Evolutionary conservation across 2,329 filamentous ascomycete genomes (phyloP).

Genomic region (Fusarium heterosporum): DNA sequence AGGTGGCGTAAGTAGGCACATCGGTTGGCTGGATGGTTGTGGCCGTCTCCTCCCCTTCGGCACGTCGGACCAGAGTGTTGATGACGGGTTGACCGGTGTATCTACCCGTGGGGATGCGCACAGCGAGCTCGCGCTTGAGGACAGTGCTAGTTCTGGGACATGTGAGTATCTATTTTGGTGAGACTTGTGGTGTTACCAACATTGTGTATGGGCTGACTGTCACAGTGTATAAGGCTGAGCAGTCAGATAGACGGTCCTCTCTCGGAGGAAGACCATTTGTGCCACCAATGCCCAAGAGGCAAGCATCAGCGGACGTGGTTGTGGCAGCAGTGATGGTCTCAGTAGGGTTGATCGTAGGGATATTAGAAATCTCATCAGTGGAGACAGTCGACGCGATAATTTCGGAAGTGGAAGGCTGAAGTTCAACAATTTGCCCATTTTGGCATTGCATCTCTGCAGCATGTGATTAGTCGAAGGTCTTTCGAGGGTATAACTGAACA

Average conservation of each 20-base stretch:
- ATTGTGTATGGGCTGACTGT: constrained; percentile 21
- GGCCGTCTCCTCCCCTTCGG: not conserved
- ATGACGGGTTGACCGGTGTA: not conserved
- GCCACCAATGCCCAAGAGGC: not conserved
- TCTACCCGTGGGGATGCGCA: constrained; percentile 16
- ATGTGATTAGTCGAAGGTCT: not conserved
- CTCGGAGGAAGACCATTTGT: not conserved
- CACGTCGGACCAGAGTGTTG: not conserved
- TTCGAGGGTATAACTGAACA: fast-evolving
- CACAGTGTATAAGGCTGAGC: constrained; percentile 1
- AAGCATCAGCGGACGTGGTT: not conserved
- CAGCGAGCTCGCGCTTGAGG: not conserved
- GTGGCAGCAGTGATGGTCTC: not conserved
- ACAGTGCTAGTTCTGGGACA: constrained; percentile 1
- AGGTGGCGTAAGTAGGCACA: constrained; percentile 13
- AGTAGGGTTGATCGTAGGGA: not conserved
- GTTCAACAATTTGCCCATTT: constrained; percentile 12
- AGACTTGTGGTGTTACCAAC: not conserved
- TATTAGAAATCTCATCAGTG: too few relatives aligned
- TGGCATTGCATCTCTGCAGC: constrained; percentile 11
- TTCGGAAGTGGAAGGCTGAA: not conserved
- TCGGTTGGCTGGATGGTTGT: constrained; percentile 25
- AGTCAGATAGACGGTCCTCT: constrained; percentile 16
- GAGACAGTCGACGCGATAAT: not conserved
- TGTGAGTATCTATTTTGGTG: not conserved